Percentiles rank a stretch among this genome's conserved stretches.
phyloP scores from a whole-genome alignment of 2,329 filamentous ascomycete genomes.

The Shiraia sp. region DNA sequence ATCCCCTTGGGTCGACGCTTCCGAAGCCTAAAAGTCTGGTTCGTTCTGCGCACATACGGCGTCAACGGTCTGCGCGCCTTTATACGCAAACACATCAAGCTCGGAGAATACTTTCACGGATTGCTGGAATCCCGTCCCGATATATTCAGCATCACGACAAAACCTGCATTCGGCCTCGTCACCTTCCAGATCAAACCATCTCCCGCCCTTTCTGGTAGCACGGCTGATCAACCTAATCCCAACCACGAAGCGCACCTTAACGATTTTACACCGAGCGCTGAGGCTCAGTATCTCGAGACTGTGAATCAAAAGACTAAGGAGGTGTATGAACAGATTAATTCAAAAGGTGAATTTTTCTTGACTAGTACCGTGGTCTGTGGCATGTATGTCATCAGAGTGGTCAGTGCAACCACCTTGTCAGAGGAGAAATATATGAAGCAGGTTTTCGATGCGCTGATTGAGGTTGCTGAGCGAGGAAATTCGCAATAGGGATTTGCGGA shows the following conservation, averaged over 20 bases:
- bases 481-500: background rate
- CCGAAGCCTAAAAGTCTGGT: slow-evolving; percentile 91
- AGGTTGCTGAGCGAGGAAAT: slow-evolving; percentile 58
- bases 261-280: slow-evolving; percentile 39
- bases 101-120: slow-evolving; percentile 71
- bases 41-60: slow-evolving; percentile 83
- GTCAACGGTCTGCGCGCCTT: slow-evolving; percentile 74
- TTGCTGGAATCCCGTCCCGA: slow-evolving; percentile 64
- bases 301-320: slow-evolving; percentile 71
- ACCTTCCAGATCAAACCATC: slow-evolving; percentile 65
- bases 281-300: slow-evolving; percentile 53
- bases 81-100: slow-evolving; percentile 67
- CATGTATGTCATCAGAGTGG: slow-evolving; percentile 78
- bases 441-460: slow-evolving; percentile 75
- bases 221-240: slow-evolving; percentile 29
- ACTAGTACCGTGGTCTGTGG: slow-evolving; percentile 76
- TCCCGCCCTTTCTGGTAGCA: slow-evolving; percentile 8
- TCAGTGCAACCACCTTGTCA: slow-evolving; percentile 70
- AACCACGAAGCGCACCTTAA: slow-evolving; percentile 38
- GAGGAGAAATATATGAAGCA: slow-evolving; percentile 73
- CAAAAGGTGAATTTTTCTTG: slow-evolving; percentile 76
- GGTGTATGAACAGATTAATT: slow-evolving; percentile 76
- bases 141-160: slow-evolving; percentile 75
- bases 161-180: slow-evolving; percentile 78
- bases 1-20: slow-evolving; percentile 90